Evolutionary conservation across 1,284 basidiomycete genomes (phyloP).

Genomic region (Ceratobasidium sp.): DNA sequence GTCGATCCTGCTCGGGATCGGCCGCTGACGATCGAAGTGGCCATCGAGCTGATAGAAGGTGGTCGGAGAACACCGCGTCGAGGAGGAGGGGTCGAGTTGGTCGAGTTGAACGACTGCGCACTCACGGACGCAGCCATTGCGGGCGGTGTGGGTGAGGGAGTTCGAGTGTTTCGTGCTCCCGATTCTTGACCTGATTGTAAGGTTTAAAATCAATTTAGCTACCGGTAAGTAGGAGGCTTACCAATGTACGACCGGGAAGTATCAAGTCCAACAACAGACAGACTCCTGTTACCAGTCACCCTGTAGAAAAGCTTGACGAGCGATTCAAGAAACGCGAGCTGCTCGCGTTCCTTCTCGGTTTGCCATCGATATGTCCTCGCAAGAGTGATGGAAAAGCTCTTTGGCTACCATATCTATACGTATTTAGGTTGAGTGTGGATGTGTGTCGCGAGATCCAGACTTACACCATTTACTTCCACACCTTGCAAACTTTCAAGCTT

Average conservation of each 20-base stretch:
- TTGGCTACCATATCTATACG: slow-evolving; percentile 55
- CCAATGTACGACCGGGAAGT: slow-evolving; percentile 27
- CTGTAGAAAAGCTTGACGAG: slow-evolving; percentile 73
- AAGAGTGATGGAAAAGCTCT: slow-evolving; percentile 79
- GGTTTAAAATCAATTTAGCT: background rate
- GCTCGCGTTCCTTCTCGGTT: slow-evolving; percentile 76
- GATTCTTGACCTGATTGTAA: background rate
- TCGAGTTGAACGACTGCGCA: slow-evolving; percentile 18
- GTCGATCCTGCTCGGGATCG: slow-evolving; percentile 28
- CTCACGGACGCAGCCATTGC: slow-evolving; percentile 21
- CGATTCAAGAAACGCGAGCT: slow-evolving; percentile 72
- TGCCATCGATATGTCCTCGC: slow-evolving; percentile 88
- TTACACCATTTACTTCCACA: slow-evolving; percentile 77
- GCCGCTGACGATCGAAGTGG: background rate
- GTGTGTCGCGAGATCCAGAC: slow-evolving; percentile 47
- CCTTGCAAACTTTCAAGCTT: slow-evolving; percentile 79
- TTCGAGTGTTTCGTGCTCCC: background rate
- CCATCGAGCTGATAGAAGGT: slow-evolving; percentile 28
- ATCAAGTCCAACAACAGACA: slow-evolving; percentile 44
- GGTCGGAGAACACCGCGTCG: slow-evolving; percentile 30
- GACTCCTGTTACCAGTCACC: slow-evolving; percentile 59
- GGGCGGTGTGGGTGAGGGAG: slow-evolving; percentile 28
- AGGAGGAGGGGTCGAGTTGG: background rate
- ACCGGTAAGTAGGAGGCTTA: background rate
- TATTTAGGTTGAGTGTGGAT: background rate